Conservation (phyloP, 2,329 filamentous ascomycete species). For the Microcyclospora tardicrescens region DNA sequence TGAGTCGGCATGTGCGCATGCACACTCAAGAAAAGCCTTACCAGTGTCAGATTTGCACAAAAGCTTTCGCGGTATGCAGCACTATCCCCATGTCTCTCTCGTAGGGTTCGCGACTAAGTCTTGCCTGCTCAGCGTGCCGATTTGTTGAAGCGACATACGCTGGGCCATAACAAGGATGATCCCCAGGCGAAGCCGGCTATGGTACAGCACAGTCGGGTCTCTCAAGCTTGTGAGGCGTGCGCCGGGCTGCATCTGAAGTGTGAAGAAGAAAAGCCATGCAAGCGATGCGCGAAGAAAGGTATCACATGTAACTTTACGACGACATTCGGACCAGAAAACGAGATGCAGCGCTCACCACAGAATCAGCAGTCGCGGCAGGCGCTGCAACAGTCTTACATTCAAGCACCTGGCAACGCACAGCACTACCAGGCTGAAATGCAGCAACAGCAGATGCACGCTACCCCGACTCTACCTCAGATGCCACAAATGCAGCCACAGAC, state of each 20-base stretch:
- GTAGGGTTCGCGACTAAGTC: too few species aligned
- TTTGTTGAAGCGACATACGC: conserved; percentile 38
- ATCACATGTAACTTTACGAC: conserved; percentile 29
- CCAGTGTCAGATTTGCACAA: conserved; percentile 32
- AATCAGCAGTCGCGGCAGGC: conserved; percentile 1
- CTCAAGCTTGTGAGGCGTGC: conserved; percentile 40
- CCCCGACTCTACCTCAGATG: conserved; percentile 9
- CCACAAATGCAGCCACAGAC: conserved; percentile 13
- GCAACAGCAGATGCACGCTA: conserved; percentile 5
- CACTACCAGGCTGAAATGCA: not conserved
- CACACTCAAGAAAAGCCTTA: conserved; percentile 34
- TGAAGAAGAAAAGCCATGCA: conserved; percentile 42
- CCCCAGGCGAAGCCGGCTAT: conserved; percentile 17
- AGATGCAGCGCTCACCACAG: conserved; percentile 11
- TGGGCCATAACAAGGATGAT: conserved; percentile 28
- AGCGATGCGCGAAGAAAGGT: conserved; percentile 37
- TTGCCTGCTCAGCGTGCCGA: conserved; percentile 26
- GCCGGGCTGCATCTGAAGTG: conserved; percentile 41
- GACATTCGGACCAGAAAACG: conserved; percentile 9
- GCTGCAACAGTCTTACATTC: not conserved
- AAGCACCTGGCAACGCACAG: not conserved
- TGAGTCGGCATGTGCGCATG: conserved; percentile 41
- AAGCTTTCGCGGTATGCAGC: conserved; percentile 26
- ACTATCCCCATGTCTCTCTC: too few species aligned
- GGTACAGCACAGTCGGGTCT: conserved; percentile 28